These are phyloP conservation scores for Parsonsia alboflavescens DNA, from an alignment of 257 asterid genomes.

Conservation along the genomic window DNA sequence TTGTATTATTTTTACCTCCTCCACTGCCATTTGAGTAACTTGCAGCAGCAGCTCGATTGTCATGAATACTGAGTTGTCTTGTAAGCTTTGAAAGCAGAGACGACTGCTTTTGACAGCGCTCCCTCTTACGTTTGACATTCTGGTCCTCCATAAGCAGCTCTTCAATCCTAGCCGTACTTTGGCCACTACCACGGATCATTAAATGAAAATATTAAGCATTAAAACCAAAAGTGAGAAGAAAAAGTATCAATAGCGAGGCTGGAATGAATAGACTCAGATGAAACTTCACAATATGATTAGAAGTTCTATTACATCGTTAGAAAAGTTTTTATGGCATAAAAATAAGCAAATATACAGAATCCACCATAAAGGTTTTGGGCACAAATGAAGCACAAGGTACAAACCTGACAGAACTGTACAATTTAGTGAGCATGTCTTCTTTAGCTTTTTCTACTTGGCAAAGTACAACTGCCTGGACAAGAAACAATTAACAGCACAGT, in stretches of 20 bases:
- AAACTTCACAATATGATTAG: background rate
- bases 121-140: constrained; percentile 71
- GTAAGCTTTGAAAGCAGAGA: constrained; percentile 78
- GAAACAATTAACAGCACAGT: constrained; percentile 6
- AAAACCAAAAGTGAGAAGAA: background rate
- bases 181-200: constrained; percentile 40
- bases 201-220: constrained; percentile 9
- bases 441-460: constrained; percentile 95
- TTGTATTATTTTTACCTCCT: constrained; percentile 41
- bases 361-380: background rate
- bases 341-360: background rate
- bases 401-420: constrained; percentile 89
- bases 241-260: background rate
- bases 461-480: constrained; percentile 80
- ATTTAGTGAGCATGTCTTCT: constrained; percentile 92
- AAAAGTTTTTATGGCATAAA: background rate
- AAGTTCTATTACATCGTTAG: background rate
- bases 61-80: constrained; percentile 71
- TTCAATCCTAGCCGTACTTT: constrained; percentile 69
- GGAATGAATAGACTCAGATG: background rate
- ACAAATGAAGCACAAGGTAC: constrained; percentile 13
- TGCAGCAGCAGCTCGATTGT: constrained; percentile 72
- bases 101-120: constrained; percentile 71
- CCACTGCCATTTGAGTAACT: constrained; percentile 55
- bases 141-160: constrained; percentile 89